These are phyloP conservation scores for Comarum palustre DNA, from an alignment of 306 rosid species.

Conservation along the genomic window DNA sequence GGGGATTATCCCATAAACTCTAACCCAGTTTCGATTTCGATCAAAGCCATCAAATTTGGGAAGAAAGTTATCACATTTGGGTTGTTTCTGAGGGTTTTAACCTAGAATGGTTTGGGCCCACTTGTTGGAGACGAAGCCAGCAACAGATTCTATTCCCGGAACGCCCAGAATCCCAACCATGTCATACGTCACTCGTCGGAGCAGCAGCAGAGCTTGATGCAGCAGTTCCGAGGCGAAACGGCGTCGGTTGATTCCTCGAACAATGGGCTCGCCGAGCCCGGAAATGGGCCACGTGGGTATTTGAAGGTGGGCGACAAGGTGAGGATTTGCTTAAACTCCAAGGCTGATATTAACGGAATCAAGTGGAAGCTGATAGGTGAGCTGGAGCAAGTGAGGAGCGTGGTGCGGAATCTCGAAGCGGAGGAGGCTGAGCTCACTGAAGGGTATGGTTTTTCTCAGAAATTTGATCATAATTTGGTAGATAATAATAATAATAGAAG, in stretches of 20 bases:
- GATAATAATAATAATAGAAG: constrained; percentile 41
- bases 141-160: constrained; percentile 27
- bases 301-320: constrained; percentile 38
- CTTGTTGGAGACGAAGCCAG: constrained; percentile 27
- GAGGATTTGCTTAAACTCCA: constrained; percentile 37
- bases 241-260: constrained; percentile 22
- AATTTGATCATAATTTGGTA: constrained; percentile 32
- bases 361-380: constrained; percentile 58
- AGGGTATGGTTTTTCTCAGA: constrained; percentile 44
- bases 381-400: constrained; percentile 63
- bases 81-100: constrained; percentile 8
- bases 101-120: constrained; percentile 40
- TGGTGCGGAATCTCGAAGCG: constrained; percentile 62
- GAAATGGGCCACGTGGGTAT: constrained; percentile 24
- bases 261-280: constrained; percentile 20
- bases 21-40: constrained; percentile 1
- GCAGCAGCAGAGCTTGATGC: constrained; percentile 9
- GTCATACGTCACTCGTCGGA: constrained; percentile 15
- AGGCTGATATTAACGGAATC: constrained; percentile 37
- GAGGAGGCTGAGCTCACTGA: constrained; percentile 46
- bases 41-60: not conserved
- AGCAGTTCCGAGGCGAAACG: not conserved
- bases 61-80: not conserved
- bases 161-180: constrained; percentile 21
- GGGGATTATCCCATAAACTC: constrained; percentile 5